A percentile compares a stretch with the other conserved stretches of the same genome.
These are phyloP conservation scores for Pseudocercospora crystallina DNA, from an alignment of 2,329 filamentous ascomycete species.

Conservation along the genomic window DNA sequence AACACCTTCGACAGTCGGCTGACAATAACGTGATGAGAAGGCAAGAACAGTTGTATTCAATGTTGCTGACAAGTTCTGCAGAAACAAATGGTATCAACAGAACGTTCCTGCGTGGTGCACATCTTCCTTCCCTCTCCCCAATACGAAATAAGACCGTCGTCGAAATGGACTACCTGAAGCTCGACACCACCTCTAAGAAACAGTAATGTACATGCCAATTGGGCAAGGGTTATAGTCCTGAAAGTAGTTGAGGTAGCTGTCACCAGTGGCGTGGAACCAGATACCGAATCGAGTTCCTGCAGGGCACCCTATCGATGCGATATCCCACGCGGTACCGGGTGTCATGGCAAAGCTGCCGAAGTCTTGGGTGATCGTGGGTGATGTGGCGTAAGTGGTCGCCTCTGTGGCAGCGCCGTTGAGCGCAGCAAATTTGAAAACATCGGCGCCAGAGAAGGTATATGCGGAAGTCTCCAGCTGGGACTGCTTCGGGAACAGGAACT, in stretches of 20 bases:
- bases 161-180: too few species aligned
- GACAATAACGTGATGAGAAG: too few species aligned
- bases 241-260: constrained; percentile 18
- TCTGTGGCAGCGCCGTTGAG: constrained; percentile 49
- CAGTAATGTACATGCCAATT: constrained; percentile 6
- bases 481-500: constrained; percentile 64
- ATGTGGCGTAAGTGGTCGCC: constrained; percentile 54
- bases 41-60: too few species aligned
- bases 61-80: too few species aligned
- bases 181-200: background rate
- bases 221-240: constrained; percentile 15
- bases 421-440: constrained; percentile 28
- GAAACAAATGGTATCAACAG: too few species aligned
- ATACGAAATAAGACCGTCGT: too few species aligned
- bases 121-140: too few species aligned
- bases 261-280: constrained; percentile 14
- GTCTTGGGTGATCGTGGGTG: constrained; percentile 13
- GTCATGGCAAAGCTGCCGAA: constrained; percentile 13
- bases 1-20: too few species aligned
- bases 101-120: too few species aligned
- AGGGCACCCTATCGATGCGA: constrained; percentile 20
- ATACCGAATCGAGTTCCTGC: constrained; percentile 18
- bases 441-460: constrained; percentile 47
- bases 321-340: constrained; percentile 19
- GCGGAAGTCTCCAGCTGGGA: constrained; percentile 60